A percentile compares a stretch with the other conserved stretches of the same genome.
Conservation (phyloP, 2,329 filamentous ascomycete species). For the Ceratocystis alfenasii region DNA sequence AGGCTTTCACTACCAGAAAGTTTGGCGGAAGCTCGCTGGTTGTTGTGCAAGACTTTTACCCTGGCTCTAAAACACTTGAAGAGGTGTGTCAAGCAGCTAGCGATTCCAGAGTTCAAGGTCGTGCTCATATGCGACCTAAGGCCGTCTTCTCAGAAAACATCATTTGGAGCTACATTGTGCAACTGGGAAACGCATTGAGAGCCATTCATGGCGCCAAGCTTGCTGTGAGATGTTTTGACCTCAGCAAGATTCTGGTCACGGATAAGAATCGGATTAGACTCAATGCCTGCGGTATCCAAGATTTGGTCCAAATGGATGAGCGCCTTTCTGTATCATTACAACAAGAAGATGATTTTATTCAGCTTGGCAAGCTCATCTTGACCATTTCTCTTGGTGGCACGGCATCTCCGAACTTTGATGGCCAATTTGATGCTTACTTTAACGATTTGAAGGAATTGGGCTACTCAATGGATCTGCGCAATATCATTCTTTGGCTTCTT, state of each 20-base stretch:
- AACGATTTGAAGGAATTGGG: constrained; percentile 64
- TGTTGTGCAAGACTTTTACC: constrained; percentile 87
- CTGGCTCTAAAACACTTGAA: constrained; percentile 75
- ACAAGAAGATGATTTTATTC: constrained; percentile 76
- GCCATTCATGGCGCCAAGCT: constrained; percentile 70
- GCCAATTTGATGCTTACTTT: constrained; percentile 34
- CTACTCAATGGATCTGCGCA: constrained; percentile 67
- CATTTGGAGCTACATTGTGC: constrained; percentile 84
- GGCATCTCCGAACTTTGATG: constrained; percentile 7
- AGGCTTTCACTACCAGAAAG: constrained; percentile 83
- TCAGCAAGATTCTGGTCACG: constrained; percentile 80
- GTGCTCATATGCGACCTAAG: constrained; percentile 30
- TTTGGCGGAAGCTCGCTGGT: constrained; percentile 88
- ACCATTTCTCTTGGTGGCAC: constrained; percentile 38
- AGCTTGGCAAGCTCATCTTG: constrained; percentile 76
- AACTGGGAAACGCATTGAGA: constrained; percentile 78
- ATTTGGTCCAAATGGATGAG: constrained; percentile 73
- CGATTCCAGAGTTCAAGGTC: constrained; percentile 22
- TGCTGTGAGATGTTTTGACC: constrained; percentile 73
- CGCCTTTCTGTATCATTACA: constrained; percentile 58
- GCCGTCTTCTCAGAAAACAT: constrained; percentile 54
- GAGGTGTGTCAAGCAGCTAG: constrained; percentile 58
- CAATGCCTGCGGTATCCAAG: constrained; percentile 76
- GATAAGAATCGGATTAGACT: constrained; percentile 82
- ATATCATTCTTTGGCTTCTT: constrained; percentile 72